These are phyloP conservation scores for Naegleria gruberi DNA, from an alignment of 208 protist species.

Conservation along the genomic window DNA sequence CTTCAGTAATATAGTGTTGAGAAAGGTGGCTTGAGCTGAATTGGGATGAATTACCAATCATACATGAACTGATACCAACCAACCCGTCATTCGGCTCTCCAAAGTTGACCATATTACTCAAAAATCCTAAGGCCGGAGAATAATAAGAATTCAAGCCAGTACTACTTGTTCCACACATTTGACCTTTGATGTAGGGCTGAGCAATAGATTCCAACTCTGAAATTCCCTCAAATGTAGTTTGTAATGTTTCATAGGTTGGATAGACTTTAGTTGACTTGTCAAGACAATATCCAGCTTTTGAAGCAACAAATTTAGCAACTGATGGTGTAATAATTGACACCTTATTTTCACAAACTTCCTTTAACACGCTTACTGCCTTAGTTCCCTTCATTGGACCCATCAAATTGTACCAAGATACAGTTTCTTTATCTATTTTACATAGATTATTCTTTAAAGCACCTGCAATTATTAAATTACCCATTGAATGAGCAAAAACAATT, in stretches of 20 bases:
- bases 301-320: background rate
- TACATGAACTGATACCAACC: background rate
- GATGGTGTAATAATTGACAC: background rate
- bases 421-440: background rate
- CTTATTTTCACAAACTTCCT: background rate
- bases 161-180: background rate
- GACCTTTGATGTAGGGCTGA: background rate
- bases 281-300: background rate
- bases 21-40: too few species aligned
- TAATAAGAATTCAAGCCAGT: background rate
- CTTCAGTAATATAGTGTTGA: background rate
- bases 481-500: background rate
- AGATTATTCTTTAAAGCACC: background rate
- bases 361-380: background rate
- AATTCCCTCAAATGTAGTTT: background rate
- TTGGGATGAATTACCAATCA: background rate
- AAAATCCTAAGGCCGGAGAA: background rate
- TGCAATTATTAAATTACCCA: conserved; percentile 1
- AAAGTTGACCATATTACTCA: background rate
- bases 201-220: background rate
- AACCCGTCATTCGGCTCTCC: background rate
- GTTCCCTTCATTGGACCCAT: background rate
- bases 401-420: background rate
- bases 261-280: background rate
- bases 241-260: conserved; percentile 1